Percentiles rank a stretch among this genome's conserved stretches.
Conservation (phyloP, 805 yeast genomes). For the Candida peoriensis region DNA sequence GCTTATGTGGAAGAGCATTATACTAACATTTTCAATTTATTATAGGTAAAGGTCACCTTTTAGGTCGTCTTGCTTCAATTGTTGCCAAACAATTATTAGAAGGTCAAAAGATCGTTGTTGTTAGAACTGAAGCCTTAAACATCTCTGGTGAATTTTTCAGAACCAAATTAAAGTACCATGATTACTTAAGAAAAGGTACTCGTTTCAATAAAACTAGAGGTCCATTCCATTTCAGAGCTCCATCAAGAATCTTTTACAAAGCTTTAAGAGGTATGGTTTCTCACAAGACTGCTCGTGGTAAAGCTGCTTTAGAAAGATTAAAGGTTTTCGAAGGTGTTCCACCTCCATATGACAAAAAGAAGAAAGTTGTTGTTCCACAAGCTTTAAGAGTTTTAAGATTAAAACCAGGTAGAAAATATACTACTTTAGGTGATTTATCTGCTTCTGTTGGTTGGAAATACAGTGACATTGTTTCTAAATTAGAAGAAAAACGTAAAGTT, state of each 20-base stretch:
- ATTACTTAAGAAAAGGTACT: constrained; percentile 98
- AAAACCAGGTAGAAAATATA: constrained; percentile 99
- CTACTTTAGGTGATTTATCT: constrained; percentile 95
- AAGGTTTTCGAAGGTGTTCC: constrained; percentile 99
- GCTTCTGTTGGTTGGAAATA: constrained; percentile 99
- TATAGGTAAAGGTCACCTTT: constrained; percentile 93
- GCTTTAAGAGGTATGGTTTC: constrained; percentile 99
- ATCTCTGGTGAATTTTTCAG: constrained; percentile 99
- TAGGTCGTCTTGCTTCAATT: constrained; percentile 99
- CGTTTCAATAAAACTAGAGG: constrained; percentile 98
- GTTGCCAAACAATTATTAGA: constrained; percentile 97
- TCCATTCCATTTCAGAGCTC: constrained; percentile 99
- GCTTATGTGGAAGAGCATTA: constrained; percentile 4
- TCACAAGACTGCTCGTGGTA: constrained; percentile 99
- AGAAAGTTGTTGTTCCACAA: constrained; percentile 99
- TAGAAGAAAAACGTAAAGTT: constrained; percentile 99
- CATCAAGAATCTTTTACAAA: constrained; percentile 99
- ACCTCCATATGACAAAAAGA: constrained; percentile 99
- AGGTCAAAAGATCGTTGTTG: constrained; percentile 97
- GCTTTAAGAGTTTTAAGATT: constrained; percentile 98
- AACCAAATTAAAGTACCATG: constrained; percentile 99
- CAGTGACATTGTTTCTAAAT: constrained; percentile 95
- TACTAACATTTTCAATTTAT: constrained; percentile 20
- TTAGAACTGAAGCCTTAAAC: constrained; percentile 97
- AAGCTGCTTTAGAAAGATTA: constrained; percentile 98